A percentile compares a stretch with the other conserved stretches of the same genome.
Conservation (phyloP, 177 flowering plant species). For the Vitis hybrid region DNA sequence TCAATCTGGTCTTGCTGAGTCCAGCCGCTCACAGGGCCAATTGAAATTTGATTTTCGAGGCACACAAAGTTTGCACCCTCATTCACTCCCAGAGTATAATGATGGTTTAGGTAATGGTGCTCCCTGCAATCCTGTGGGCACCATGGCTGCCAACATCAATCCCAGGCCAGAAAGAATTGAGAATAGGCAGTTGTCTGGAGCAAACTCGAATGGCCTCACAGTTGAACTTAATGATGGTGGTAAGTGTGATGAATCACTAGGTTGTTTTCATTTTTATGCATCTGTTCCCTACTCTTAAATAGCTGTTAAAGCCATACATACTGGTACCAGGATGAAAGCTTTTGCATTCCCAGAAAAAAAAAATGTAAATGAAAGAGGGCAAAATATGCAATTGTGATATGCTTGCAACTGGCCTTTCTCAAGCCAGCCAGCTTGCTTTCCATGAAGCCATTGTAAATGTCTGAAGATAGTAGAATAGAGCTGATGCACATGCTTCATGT, state of each 20-base stretch:
- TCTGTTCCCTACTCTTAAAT: neutral
- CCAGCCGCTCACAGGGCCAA: conserved; percentile 36
- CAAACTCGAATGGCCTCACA: conserved; percentile 44
- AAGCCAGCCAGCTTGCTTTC: neutral
- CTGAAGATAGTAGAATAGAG: neutral
- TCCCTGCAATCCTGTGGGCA: conserved; percentile 41
- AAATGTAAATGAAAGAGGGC: neutral
- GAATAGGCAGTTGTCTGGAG: conserved; percentile 35
- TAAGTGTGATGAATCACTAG: conserved; percentile 26
- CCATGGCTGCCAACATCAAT: conserved; percentile 34
- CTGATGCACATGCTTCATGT: neutral
- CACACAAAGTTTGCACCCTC: conserved; percentile 58
- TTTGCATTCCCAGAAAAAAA: no score
- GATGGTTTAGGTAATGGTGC: conserved; percentile 44
- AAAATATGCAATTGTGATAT: neutral
- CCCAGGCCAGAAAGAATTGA: conserved; percentile 44
- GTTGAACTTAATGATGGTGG: conserved; percentile 45
- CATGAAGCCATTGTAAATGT: neutral
- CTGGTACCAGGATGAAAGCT: neutral
- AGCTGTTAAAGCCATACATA: neutral
- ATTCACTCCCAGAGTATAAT: conserved; percentile 78
- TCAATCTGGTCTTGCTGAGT: conserved; percentile 44
- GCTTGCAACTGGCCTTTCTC: neutral
- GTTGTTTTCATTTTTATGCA: neutral
- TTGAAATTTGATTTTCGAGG: conserved; percentile 47